Conservation (phyloP, 257 asterid genomes). For the Striga asiatica region DNA sequence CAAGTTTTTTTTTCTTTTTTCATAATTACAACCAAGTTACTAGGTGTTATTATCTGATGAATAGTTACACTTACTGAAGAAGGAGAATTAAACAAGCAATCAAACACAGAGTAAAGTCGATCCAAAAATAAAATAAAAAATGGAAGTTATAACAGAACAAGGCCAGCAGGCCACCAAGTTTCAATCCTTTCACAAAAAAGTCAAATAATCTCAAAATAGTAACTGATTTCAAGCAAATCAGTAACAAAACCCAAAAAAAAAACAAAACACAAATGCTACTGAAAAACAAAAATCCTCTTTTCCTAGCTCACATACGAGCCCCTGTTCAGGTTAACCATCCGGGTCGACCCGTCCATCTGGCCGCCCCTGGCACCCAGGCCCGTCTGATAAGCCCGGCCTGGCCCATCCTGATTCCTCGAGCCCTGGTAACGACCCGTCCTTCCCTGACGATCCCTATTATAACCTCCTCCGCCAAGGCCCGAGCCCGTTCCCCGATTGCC, state of each 20-base stretch:
- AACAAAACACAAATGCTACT: neutral
- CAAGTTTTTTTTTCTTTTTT: too few relatives aligned
- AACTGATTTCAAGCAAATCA: neutral
- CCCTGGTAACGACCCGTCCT: conserved; percentile 43
- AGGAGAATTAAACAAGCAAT: too few relatives aligned
- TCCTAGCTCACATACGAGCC: conserved; percentile 25
- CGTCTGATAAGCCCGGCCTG: conserved; percentile 33
- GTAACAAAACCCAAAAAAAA: neutral
- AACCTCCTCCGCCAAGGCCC: conserved; percentile 24
- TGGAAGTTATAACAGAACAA: neutral
- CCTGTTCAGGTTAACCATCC: conserved; percentile 92
- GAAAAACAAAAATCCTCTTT: neutral
- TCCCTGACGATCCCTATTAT: conserved; percentile 37
- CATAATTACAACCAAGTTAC: too few relatives aligned
- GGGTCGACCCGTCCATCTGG: conserved; percentile 48
- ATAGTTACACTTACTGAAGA: too few relatives aligned
- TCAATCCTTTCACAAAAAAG: neutral
- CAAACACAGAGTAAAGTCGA: too few relatives aligned
- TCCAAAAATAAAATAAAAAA: too few relatives aligned
- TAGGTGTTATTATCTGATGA: too few relatives aligned
- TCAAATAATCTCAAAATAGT: neutral
- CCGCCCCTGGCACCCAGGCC: conserved; percentile 45
- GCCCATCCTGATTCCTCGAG: conserved; percentile 33
- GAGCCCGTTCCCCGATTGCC: conserved; percentile 27
- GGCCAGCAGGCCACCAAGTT: neutral